phyloP scores from a whole-genome alignment of 2,329 filamentous ascomycete genomes.

The Aspergillus sp. region DNA sequence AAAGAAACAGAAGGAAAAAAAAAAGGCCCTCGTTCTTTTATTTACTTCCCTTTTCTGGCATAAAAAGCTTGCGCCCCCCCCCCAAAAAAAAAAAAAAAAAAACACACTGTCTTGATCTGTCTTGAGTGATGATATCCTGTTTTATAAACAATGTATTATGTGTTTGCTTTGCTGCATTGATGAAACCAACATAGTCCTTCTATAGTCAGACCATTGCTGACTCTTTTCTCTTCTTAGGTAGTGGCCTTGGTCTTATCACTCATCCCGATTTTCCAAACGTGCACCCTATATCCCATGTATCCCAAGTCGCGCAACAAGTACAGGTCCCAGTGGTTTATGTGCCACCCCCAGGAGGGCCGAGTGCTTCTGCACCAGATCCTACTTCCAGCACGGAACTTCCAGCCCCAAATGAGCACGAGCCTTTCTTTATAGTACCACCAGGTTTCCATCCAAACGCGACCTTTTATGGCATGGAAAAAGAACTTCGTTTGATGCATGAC shows the following conservation, averaged over 20 bases:
- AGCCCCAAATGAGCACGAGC: slow-evolving; percentile 22
- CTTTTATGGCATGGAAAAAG: slow-evolving; percentile 55
- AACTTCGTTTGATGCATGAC: slow-evolving; percentile 53
- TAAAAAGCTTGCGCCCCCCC: too few species aligned
- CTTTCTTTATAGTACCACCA: slow-evolving; percentile 44
- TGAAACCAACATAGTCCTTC: slow-evolving; percentile 4
- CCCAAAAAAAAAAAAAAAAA: too few species aligned
- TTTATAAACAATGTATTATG: background rate
- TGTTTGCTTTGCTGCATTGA: slow-evolving; percentile 5
- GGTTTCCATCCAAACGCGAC: slow-evolving; percentile 57
- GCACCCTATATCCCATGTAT: slow-evolving; percentile 16
- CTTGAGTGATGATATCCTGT: background rate
- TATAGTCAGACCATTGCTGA: slow-evolving; percentile 29
- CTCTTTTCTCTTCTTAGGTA: slow-evolving; percentile 27
- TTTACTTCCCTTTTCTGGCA: too few species aligned
- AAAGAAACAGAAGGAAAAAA: background rate
- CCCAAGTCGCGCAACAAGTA: background rate
- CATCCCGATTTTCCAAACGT: background rate
- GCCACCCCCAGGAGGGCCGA: slow-evolving; percentile 14
- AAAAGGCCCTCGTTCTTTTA: too few species aligned
- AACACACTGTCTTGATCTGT: background rate
- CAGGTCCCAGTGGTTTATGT: background rate
- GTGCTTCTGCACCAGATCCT: slow-evolving; percentile 19
- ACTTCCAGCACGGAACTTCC: slow-evolving; percentile 16
- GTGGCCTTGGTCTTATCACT: background rate